A percentile compares a stretch with the other conserved stretches of the same genome.
Evolutionary conservation across 257 asterid species (phyloP).

Genomic region (Plantago major): DNA sequence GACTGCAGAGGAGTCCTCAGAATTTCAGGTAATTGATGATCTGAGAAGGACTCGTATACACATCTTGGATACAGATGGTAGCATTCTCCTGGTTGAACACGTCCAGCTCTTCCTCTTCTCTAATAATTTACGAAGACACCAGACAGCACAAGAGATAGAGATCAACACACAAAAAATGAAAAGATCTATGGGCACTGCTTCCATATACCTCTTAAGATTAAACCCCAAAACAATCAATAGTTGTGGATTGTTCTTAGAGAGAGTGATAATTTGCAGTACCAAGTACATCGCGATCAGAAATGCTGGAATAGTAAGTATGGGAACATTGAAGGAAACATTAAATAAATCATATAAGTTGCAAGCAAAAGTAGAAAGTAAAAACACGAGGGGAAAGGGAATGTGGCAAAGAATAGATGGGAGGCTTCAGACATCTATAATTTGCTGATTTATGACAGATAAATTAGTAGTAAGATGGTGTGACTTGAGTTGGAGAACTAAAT

Average conservation of each 20-base stretch:
- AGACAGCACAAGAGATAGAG: conserved; percentile 12
- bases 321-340: too few species aligned
- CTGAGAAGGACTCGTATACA: conserved; percentile 78
- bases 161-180: conserved; percentile 3
- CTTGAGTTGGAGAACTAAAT: too few species aligned
- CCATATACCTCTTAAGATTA: background rate
- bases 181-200: background rate
- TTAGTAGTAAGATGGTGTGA: too few species aligned
- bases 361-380: too few species aligned
- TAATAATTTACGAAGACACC: conserved; percentile 32
- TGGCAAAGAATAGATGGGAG: too few species aligned
- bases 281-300: too few species aligned
- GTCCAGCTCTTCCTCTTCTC: conserved; percentile 99
- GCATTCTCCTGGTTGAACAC: conserved; percentile 97
- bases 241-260: background rate
- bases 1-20: conserved; percentile 96
- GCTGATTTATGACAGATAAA: too few species aligned
- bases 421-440: too few species aligned
- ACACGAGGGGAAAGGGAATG: too few species aligned
- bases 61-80: conserved; percentile 88
- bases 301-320: too few species aligned
- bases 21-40: conserved; percentile 86
- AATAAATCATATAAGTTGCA: too few species aligned
- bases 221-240: background rate
- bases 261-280: too few species aligned